Percentiles rank a stretch among this genome's conserved stretches.
Conservation (phyloP, 306 rosid species). For the Dryas drummondii region DNA sequence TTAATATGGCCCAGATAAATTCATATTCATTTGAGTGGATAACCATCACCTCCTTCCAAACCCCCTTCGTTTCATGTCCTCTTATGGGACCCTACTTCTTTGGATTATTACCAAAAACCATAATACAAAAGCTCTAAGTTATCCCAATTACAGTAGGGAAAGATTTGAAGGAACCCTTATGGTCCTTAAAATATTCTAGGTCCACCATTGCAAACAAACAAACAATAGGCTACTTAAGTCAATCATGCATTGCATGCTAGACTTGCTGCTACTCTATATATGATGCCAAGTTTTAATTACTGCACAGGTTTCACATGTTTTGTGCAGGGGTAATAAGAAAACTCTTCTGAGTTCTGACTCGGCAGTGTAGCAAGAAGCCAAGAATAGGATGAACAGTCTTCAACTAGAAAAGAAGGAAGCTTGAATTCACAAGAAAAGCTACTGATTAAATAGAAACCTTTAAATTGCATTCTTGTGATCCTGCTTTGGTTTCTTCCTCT, state of each 20-base stretch:
- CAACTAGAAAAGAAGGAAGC: background rate
- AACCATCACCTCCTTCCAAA: constrained; percentile 24
- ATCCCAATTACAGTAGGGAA: background rate
- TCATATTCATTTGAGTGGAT: constrained; percentile 20
- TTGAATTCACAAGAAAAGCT: background rate
- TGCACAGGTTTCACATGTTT: background rate
- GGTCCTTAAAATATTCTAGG: background rate
- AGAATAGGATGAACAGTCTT: background rate
- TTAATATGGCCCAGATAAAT: constrained; percentile 30
- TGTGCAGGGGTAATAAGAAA: background rate
- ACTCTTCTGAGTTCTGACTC: background rate
- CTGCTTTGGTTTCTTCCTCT: background rate
- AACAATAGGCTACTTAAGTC: background rate
- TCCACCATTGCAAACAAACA: background rate
- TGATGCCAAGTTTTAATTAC: background rate
- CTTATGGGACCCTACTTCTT: background rate
- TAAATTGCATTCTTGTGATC: background rate
- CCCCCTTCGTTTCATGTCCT: constrained; percentile 4
- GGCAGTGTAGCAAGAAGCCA: background rate
- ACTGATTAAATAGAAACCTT: background rate
- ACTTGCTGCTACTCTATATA: background rate
- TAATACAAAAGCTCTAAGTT: background rate
- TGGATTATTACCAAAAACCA: constrained; percentile 20
- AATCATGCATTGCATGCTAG: background rate
- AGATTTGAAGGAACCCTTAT: too few relatives aligned